Evolutionary conservation across 495 filamentous ascomycete species (phyloP).

Genomic region (Clavariopsis aquatica): DNA sequence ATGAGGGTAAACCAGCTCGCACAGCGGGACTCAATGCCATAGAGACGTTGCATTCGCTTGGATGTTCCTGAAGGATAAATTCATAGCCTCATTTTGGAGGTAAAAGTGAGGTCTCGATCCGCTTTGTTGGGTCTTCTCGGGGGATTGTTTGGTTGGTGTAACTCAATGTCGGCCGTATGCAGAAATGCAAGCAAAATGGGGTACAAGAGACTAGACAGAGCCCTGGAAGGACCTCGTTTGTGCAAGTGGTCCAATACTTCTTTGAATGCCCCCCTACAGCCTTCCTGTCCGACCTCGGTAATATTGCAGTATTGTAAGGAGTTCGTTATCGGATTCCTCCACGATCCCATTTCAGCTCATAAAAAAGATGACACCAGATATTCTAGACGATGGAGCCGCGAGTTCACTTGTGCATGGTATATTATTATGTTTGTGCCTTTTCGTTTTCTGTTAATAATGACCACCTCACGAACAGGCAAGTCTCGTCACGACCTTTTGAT

Average conservation of each 20-base stretch:
- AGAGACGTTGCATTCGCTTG: neutral
- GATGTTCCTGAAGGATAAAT: neutral
- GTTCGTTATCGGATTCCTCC: no score
- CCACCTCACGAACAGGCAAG: neutral
- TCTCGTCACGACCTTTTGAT: neutral
- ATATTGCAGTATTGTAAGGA: no score
- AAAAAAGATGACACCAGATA: no score
- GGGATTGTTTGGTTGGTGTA: constrained; percentile 12
- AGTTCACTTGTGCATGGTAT: neutral
- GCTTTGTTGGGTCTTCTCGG: constrained; percentile 2
- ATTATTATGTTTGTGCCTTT: neutral
- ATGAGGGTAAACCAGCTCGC: neutral
- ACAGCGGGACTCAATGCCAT: neutral
- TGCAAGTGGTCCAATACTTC: no score
- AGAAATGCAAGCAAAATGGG: constrained; percentile 2
- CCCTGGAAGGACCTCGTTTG: neutral
- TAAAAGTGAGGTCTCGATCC: neutral
- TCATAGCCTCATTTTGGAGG: neutral
- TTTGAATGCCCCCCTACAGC: neutral
- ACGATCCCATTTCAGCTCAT: no score
- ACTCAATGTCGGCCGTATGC: constrained; percentile 22
- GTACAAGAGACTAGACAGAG: neutral
- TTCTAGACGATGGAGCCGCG: no score
- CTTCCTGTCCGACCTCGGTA: no score
- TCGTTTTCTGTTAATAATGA: neutral